phyloP scores from a whole-genome alignment of 1,284 basidiomycete genomes.

The Sanghuangporus baumii region DNA sequence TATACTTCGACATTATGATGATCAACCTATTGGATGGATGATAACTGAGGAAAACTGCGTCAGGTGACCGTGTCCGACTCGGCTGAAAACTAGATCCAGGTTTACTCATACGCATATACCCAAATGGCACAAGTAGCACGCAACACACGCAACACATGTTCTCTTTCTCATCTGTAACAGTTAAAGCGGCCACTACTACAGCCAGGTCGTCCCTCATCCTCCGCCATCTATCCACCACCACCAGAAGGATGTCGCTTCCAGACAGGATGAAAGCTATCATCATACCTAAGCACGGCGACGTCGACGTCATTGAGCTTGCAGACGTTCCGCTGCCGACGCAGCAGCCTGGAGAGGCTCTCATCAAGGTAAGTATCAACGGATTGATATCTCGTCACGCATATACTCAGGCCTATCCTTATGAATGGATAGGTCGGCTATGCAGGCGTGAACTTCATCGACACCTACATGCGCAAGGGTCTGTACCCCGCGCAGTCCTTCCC shows the following conservation, averaged over 20 bases:
- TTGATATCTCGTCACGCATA: constrained; percentile 15
- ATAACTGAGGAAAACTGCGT: too few species aligned
- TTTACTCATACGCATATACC: too few species aligned
- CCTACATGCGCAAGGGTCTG: constrained; percentile 60
- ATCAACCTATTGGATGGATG: too few species aligned
- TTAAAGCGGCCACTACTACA: not conserved
- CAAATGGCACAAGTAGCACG: not conserved
- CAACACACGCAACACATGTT: not conserved
- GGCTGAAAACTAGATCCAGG: too few species aligned
- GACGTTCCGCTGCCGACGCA: constrained; percentile 58
- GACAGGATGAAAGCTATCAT: constrained; percentile 42
- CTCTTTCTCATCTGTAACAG: not conserved
- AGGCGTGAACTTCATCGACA: constrained; percentile 90
- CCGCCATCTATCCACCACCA: not conserved
- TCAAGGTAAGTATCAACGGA: constrained; percentile 54
- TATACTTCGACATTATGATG: too few species aligned
- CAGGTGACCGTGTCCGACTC: too few species aligned
- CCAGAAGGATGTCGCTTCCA: constrained; percentile 27
- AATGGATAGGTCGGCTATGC: constrained; percentile 28
- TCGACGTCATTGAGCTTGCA: constrained; percentile 73
- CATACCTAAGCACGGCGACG: constrained; percentile 54
- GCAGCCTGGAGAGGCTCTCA: constrained; percentile 62
- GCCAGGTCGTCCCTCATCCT: not conserved
- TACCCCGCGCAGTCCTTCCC: constrained; percentile 62
- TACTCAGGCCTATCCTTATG: constrained; percentile 29